A percentile compares a stretch with the other conserved stretches of the same genome.
Conservation (phyloP, 306 rosid genomes). For the Hippophae gyantsensis region DNA sequence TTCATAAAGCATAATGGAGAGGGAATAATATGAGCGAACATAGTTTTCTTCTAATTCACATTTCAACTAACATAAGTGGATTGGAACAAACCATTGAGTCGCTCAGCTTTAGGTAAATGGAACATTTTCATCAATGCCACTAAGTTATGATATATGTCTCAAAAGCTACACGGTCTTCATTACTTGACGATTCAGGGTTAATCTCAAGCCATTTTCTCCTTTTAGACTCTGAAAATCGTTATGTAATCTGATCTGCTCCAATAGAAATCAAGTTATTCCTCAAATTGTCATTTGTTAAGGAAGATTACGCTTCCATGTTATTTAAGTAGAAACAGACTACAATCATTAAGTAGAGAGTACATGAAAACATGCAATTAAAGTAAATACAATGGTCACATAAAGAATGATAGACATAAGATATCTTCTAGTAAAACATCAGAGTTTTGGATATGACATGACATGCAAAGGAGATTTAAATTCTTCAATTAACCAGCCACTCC, state of each 20-base stretch:
- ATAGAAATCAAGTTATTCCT: constrained; percentile 23
- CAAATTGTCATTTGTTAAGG: constrained; percentile 5
- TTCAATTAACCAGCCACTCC: no score
- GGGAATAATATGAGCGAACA: not conserved
- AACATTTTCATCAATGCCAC: constrained; percentile 96
- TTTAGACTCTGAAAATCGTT: constrained; percentile 63
- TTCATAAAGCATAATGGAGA: not conserved
- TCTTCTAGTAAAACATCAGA: no score
- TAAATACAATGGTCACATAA: no score
- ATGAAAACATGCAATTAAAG: no score
- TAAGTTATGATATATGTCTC: constrained; percentile 90
- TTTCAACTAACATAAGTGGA: constrained; percentile 5
- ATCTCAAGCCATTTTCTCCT: constrained; percentile 88
- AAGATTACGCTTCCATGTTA: not conserved
- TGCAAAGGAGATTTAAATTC: no score
- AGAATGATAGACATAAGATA: no score
- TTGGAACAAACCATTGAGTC: constrained; percentile 63
- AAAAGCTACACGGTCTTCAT: constrained; percentile 62
- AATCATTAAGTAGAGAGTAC: no score
- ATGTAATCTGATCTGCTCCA: not conserved
- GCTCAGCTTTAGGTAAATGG: constrained; percentile 97
- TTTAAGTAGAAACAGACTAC: no score
- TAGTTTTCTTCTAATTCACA: constrained; percentile 3
- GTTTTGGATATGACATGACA: no score
- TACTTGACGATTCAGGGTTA: constrained; percentile 75